Evolutionary conservation across 2,329 filamentous ascomycete species (phyloP).

Genomic region (Penicillium sp.): DNA sequence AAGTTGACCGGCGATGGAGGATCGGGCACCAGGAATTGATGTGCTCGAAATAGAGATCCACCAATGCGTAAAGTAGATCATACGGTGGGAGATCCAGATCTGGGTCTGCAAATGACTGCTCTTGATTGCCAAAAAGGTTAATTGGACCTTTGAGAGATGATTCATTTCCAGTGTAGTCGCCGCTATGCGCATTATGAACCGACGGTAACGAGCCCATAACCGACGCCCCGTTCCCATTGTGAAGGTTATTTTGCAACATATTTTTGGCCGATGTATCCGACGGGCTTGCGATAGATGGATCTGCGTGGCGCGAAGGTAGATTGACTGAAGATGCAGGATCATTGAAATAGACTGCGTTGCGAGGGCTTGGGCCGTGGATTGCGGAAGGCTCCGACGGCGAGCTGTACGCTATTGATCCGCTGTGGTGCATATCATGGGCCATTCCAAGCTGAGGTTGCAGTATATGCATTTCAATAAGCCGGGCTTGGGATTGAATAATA

Average conservation of each 20-base stretch:
- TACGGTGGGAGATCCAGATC: conserved; percentile 72
- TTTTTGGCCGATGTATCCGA: conserved; percentile 33
- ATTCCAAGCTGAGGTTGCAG: conserved; percentile 34
- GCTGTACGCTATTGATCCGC: conserved; percentile 32
- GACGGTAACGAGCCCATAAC: conserved; percentile 23
- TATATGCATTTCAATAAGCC: conserved; percentile 62
- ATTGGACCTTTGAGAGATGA: conserved; percentile 59
- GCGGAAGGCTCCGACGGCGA: conserved; percentile 54
- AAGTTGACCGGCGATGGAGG: conserved; percentile 75
- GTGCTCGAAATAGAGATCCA: conserved; percentile 75
- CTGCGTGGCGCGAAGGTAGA: conserved; percentile 46
- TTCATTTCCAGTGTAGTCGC: conserved; percentile 47
- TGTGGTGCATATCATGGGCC: conserved; percentile 25
- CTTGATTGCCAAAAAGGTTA: conserved; percentile 51
- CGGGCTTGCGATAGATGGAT: conserved; percentile 43
- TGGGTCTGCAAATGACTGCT: conserved; percentile 46
- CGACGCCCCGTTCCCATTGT: conserved; percentile 22
- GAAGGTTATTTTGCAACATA: conserved; percentile 21
- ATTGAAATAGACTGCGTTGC: conserved; percentile 61
- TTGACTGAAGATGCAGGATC: conserved; percentile 54
- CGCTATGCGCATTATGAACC: conserved; percentile 20
- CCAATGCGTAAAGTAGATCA: conserved; percentile 68
- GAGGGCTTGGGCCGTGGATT: conserved; percentile 55
- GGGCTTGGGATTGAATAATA: conserved; percentile 63
- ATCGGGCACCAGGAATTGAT: conserved; percentile 87